These are phyloP conservation scores for Chlorella sp. DNA, from an alignment of 139 green algal species.

Conservation along the genomic window DNA sequence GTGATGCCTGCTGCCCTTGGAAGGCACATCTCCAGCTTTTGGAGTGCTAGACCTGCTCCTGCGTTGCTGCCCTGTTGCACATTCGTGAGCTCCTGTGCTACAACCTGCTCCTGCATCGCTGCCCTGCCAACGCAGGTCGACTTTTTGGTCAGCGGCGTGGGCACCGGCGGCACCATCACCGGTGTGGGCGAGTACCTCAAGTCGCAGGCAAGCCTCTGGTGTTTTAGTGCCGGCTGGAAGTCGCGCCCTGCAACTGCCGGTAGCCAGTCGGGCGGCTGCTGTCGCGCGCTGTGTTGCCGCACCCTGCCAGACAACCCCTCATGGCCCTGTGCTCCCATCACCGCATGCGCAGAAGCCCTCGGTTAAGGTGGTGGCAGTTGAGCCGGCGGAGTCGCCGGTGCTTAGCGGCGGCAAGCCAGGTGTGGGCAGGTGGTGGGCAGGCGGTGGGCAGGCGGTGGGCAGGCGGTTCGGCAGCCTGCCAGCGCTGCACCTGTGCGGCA, in stretches of 20 bases:
- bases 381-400: constrained; percentile 79
- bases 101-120: neutral
- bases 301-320: too few relatives aligned
- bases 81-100: too few relatives aligned
- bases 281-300: too few relatives aligned
- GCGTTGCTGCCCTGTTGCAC: too few relatives aligned
- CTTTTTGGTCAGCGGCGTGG: constrained; percentile 88
- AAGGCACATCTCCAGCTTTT: too few relatives aligned
- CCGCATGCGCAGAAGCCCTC: constrained; percentile 58
- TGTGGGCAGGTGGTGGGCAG: too few relatives aligned
- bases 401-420: constrained; percentile 75
- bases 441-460: too few relatives aligned
- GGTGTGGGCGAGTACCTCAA: constrained; percentile 85
- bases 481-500: too few relatives aligned
- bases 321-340: neutral
- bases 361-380: constrained; percentile 75
- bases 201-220: neutral
- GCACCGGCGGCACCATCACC: constrained; percentile 93
- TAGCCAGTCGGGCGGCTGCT: neutral
- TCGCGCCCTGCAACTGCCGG: neutral
- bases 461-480: too few relatives aligned
- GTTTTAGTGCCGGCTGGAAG: neutral
- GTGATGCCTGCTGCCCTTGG: too few relatives aligned
- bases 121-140: constrained; percentile 51
- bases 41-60: too few relatives aligned